Base-by-base conservation (phyloP, 306 rosid genomes). In the Lagenaria siceraria region DNA sequence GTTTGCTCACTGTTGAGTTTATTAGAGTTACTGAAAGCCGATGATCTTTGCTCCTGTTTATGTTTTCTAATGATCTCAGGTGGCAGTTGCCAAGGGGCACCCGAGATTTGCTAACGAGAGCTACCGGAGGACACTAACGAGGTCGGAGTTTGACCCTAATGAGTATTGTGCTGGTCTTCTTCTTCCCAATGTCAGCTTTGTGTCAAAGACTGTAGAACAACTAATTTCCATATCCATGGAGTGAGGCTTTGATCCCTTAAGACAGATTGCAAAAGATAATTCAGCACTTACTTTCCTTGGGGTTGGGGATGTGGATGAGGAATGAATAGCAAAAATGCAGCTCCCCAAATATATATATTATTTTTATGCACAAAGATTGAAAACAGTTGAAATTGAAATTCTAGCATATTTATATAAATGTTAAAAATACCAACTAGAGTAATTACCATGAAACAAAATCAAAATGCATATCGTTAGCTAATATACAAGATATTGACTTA, bases 71-170 rank as follows among this genome's bases (percentile, higher is more conserved):
- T 80, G 31, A n/a, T 77, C 63, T 18, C 84, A 91, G 96, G 88
- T 82, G 10, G 82, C 96, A 15, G 75, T 94, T 75, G 98, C 95
- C 2, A 87, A 85, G 83, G 95, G 91, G 77, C 92, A 86, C 70
- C 93, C 94, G 40, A 84, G 82, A 81, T 89, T 85, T 25, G 92
- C 97, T 35, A 65, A 70, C 40, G 80, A 10, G 78, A 90, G 82
- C 77, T 91, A 85, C 82, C 88, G 48, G 80, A 64, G 77, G 78
- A 84, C 89, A 6, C 76, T 94, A 82, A 86, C 79, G 56, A 80
- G 77, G 75, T 74, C 72, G 4, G 90, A 90, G 78, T 85, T 91
- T 53, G 79, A 60, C 14, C 86, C 81, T 72, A 86, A 83, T 1
- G 95, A 91, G 63, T 91, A 82, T 84, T 78, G 31, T 33, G 38